Percentiles rank a stretch among this genome's conserved stretches.
Conservation (phyloP, 2,329 filamentous ascomycete genomes). For the Calonectria multiphialidica region DNA sequence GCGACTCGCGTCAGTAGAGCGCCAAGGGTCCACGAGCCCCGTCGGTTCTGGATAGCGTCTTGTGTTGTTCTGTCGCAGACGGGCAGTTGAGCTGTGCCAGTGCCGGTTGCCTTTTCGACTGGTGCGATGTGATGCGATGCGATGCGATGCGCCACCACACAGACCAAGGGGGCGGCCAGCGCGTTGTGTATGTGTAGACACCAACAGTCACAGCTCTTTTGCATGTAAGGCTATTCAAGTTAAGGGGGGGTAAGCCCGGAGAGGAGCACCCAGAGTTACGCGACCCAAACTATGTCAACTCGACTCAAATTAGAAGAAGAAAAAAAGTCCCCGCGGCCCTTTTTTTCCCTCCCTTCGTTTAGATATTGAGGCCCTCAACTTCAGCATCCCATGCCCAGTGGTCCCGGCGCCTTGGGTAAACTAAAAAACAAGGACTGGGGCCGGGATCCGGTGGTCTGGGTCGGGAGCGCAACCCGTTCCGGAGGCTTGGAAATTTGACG, state of each 20-base stretch:
- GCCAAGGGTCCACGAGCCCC: conserved; percentile 5
- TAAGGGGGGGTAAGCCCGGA: background rate
- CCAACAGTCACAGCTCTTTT: background rate
- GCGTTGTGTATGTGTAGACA: background rate
- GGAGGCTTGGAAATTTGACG: conserved; percentile 33
- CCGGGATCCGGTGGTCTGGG: conserved; percentile 42
- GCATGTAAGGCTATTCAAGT: background rate
- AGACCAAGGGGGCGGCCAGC: background rate
- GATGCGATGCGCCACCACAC: background rate
- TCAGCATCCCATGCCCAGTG: conserved; percentile 11
- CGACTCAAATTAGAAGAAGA: background rate
- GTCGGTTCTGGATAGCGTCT: background rate
- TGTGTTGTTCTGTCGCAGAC: background rate
- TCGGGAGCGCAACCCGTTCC: conserved; percentile 36
- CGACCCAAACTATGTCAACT: background rate
- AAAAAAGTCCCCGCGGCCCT: background rate
- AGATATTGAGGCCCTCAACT: background rate
- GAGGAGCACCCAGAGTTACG: background rate
- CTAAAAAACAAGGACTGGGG: conserved; percentile 37
- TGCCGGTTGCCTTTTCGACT: background rate
- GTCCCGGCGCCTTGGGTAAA: conserved; percentile 40
- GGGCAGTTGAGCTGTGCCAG: background rate
- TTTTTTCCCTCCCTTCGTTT: background rate
- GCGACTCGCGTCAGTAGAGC: conserved; percentile 22
- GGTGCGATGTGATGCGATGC: background rate